Percentiles rank a stretch among this genome's conserved stretches.
These are phyloP conservation scores for Phlebopus sp. DNA, from an alignment of 1,284 basidiomycete genomes.

Conservation along the genomic window DNA sequence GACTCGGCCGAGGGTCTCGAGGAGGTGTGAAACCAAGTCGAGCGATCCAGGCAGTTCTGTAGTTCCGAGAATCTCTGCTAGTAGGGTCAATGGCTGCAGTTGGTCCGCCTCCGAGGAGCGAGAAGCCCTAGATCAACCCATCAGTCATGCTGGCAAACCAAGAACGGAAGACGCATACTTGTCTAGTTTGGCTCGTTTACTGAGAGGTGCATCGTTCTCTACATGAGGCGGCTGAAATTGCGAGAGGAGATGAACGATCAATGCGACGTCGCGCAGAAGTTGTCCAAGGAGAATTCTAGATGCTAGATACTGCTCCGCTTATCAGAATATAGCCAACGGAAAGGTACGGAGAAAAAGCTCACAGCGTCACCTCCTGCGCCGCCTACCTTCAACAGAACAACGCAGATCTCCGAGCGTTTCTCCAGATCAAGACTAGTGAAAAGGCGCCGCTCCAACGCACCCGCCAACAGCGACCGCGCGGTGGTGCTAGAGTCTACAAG, in stretches of 20 bases:
- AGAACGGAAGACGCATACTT: conserved; percentile 41
- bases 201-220: conserved; percentile 45
- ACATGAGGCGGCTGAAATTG: conserved; percentile 45
- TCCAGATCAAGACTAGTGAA: conserved; percentile 50
- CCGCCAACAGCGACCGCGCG: conserved; percentile 40
- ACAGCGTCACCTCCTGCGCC: conserved; percentile 47
- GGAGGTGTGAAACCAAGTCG: conserved; percentile 68
- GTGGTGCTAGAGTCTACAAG: conserved; percentile 26
- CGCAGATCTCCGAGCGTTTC: conserved; percentile 54
- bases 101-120: conserved; percentile 31
- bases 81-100: conserved; percentile 49
- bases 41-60: conserved; percentile 64
- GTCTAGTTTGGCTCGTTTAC: conserved; percentile 61
- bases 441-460: conserved; percentile 49
- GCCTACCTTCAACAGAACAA: conserved; percentile 51
- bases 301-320: conserved; percentile 39
- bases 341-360: conserved; percentile 21
- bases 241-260: conserved; percentile 62
- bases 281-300: conserved; percentile 51
- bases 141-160: not conserved
- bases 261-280: conserved; percentile 45
- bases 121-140: conserved; percentile 11
- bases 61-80: conserved; percentile 73
- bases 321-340: conserved; percentile 1
- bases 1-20: conserved; percentile 73